A percentile compares a stretch with the other conserved stretches of the same genome.
These are phyloP conservation scores for Takashimella koratensis DNA, from an alignment of 1,284 basidiomycete genomes.

Conservation along the genomic window DNA sequence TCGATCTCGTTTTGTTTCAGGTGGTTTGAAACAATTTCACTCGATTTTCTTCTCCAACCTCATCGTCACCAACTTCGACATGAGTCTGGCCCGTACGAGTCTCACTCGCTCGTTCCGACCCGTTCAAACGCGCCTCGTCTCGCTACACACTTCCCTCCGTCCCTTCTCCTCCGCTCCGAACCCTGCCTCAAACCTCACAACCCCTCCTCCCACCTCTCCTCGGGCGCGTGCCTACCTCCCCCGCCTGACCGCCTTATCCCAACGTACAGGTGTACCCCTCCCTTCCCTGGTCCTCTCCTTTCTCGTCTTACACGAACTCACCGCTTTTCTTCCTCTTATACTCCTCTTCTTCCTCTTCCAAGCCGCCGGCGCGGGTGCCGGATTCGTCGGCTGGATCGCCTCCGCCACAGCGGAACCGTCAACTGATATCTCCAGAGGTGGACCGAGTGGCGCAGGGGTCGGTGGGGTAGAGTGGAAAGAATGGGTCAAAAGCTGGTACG, in stretches of 20 bases:
- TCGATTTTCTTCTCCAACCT: too few species aligned
- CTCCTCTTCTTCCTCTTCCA: constrained; percentile 70
- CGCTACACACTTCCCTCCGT: too few species aligned
- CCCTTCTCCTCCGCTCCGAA: too few species aligned
- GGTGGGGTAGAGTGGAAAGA: constrained; percentile 14
- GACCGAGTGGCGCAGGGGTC: too few species aligned
- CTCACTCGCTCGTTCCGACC: too few species aligned
- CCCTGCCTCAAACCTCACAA: neutral
- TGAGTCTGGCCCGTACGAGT: too few species aligned
- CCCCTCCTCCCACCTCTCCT: constrained; percentile 1
- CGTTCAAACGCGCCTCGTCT: too few species aligned
- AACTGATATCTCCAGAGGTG: constrained; percentile 4
- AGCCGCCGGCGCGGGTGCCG: constrained; percentile 66
- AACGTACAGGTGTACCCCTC: constrained; percentile 54
- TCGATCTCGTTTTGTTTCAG: too few species aligned
- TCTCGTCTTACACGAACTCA: constrained; percentile 79
- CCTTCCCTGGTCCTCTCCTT: constrained; percentile 76
- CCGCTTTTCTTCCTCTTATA: constrained; percentile 72
- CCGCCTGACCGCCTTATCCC: constrained; percentile 25
- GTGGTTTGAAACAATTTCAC: too few species aligned
- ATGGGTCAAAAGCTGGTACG: constrained; percentile 59
- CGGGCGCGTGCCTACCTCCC: constrained; percentile 20
- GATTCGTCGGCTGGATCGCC: constrained; percentile 54
- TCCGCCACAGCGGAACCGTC: constrained; percentile 3
- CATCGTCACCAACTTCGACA: too few species aligned